Conservation (phyloP, 306 rosid species). For the Cicer cuneatum region DNA sequence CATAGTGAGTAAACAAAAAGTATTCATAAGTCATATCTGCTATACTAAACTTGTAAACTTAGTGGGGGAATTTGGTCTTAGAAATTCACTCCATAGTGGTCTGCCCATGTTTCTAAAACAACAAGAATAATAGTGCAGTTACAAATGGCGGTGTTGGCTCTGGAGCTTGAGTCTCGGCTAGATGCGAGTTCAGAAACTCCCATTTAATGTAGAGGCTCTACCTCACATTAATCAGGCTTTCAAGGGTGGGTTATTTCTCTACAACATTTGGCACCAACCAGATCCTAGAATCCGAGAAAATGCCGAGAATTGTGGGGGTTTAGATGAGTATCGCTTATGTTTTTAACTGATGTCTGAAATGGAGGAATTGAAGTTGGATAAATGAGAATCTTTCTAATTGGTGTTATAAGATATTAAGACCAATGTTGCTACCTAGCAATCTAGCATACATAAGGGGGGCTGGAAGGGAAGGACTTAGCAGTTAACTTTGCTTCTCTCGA, state of each 20-base stretch:
- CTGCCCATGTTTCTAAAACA: conserved; percentile 5
- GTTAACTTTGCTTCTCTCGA: conserved; percentile 14
- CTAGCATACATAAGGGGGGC: background rate
- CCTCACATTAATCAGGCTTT: background rate
- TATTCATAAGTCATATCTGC: background rate
- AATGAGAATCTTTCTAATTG: conserved; percentile 12
- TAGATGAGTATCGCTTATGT: background rate
- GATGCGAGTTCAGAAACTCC: conserved; percentile 23
- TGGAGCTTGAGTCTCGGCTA: conserved; percentile 9
- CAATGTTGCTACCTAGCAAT: background rate
- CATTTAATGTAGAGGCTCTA: background rate
- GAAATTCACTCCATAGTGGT: background rate
- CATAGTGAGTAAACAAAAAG: background rate
- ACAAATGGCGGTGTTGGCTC: conserved; percentile 23
- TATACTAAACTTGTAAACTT: conserved; percentile 8
- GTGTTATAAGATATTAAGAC: background rate
- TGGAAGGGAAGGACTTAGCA: background rate
- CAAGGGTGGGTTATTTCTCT: background rate
- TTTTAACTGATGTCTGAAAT: conserved; percentile 12
- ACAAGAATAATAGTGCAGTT: background rate
- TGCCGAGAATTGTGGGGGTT: no score
- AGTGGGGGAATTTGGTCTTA: background rate
- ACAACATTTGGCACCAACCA: background rate
- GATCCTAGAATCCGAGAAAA: no score
- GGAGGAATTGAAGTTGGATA: background rate